Base-by-base conservation (phyloP, 805 yeast genomes). In the Saturnispora serradocipensis region DNA sequence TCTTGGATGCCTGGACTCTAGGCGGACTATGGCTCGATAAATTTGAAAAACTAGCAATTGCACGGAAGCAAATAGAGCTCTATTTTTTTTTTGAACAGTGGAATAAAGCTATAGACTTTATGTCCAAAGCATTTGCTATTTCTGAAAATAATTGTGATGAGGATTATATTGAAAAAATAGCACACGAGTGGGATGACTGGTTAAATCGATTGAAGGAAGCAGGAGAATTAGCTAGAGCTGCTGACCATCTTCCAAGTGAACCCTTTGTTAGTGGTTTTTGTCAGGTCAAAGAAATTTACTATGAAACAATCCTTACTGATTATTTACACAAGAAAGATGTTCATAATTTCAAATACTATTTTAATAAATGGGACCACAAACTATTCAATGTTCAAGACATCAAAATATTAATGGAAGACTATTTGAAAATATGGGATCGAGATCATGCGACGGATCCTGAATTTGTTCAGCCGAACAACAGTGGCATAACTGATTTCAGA, bases 1-100 rank as follows among this genome's bases (percentile, higher is more conserved):
- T 67, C 59, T 67, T 72, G 16, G 81, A 81, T 43, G 97, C 97
- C 0, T 91, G 96, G 95, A 73, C 75, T 40, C 80, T 88, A 61
- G 77, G 93, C 53, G 78, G 73, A 46, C 77, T 76, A 56, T 69
- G 86, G 55, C 69, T 84, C 1, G 65, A 72, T 9, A 71, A 73
- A 10, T 53, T 61, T 3, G 78, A 79, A 54, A 66, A 91, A 47
- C 64, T 84, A 10, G 68, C 73, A 38, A 72, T 80, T 36, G 97
- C 96, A 2, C 59, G 80, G 6, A 72, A 73, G 44, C 81, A 81
- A 63, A 70, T 78, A 16, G 74, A 79, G 42, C 50, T 58, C 2
- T 71, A 75, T 27, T 58, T 80, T 1, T 62, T 70, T 18, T 58
- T 62, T 1, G 72, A 72, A 10, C 59, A 75, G 2, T 86, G 91